Evolutionary conservation across 225 moss, liverwort and hornwort genomes (phyloP), one percentile per base, ranked within the genome.

Genomic region (Polytrichum commune): DNA sequence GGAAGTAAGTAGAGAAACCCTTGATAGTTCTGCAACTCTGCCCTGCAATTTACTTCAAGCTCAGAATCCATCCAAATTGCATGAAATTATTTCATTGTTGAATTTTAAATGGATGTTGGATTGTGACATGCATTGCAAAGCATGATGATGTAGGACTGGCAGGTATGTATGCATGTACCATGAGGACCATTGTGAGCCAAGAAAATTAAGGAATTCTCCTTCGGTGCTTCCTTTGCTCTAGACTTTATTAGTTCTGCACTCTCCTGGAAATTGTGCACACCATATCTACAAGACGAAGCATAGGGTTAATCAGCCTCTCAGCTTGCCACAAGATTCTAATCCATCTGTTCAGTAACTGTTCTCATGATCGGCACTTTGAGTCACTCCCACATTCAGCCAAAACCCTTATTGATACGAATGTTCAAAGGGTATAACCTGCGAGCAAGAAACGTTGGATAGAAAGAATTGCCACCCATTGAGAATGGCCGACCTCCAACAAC

Each of bases 401-500:
- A 16, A 46, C 46, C 46, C 0, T 46, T 46, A 46, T 13, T 46
- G 4, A 46, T 13, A 57, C 56, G 27, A 9, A 56, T 65, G 53
- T 46, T 46, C 1, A 20, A 55, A 67, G 28, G 66, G 62, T 54
- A 69, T 56, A 62, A 88, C 82, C 76, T 78, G 29, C 78, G 76
- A 22, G 27, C 74, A 77, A 79, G 77, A 46, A 82, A 18, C 66
- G 66, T 78, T 46, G 46, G 46, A 38, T 46, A 46, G 63, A 80
- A 85, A 3, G 35, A 1, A 54, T 79, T 77, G 62, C 96, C 92
- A 22, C 96, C 95, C 74, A 70, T 80, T 61, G 96, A 92, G 71
- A 93, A 93, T 60, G 96, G 96, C 74, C 96, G 90, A 57, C 96
- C 90, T 8, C 96, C 93, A 57, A 97, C 86, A 69, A 97, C 88